Evolutionary conservation across 495 filamentous ascomycete species (phyloP), one percentile per base, ranked within the genome.

Genomic region (Hyphodiscus hymeniophilus): DNA sequence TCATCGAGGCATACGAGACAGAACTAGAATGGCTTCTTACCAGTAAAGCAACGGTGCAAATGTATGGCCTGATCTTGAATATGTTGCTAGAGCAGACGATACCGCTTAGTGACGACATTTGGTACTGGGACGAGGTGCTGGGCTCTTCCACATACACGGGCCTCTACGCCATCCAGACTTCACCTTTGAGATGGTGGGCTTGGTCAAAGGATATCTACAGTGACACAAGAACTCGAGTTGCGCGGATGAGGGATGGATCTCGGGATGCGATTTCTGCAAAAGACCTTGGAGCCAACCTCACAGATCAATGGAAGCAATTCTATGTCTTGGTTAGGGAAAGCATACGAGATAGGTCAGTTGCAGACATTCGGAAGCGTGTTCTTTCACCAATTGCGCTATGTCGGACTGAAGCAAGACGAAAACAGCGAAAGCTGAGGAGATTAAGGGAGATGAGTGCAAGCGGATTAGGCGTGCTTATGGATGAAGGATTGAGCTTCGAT

Each of bases 111-210:
- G 81, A 92, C 34, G 87, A 96, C 57, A 82, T 94, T 31, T 84
- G 79, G 66, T 97, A 97, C 59, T 98, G 92, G 92, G 85, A 94
- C 50, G 80, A 89, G 45, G 73, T 95, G 1, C 64, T 92, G 34
- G 74, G 76, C 1, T 90, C 86, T 11, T 76, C 82, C 31, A 70
- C 76, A 45, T 80, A 80, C 53, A 85, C 81, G 43, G 79, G 77
- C 17, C 51, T 94, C 1, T 95, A 95, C 60, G 79, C 82, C 0
- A 62, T 92, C 7, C 92, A 98, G 59, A 94, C 81, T 2, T 84
- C 80, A 1, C 92, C 92, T 0, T 55, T 77, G 7, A 73, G 82
- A 22, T 57, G 92, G 18, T 89, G 81, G 76, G 60, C 64, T 4
- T 87, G 78, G 77, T 61, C 72, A 3, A 76, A 66, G 55, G 78